Conservation (phyloP, 164 flowering plant species). For the Taxillus chinensis region DNA sequence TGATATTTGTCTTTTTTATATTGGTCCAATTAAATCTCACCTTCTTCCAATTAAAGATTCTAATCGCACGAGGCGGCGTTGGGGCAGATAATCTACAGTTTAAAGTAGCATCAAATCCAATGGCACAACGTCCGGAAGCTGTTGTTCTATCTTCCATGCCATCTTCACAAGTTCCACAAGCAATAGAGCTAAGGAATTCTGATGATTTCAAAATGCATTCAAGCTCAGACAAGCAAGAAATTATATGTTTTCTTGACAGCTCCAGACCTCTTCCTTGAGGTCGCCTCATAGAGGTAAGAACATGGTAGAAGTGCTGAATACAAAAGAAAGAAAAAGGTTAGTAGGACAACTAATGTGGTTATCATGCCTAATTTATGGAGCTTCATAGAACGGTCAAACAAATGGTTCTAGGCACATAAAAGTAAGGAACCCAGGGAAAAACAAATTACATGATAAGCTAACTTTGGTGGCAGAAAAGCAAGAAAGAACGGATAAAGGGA, state of each 20-base stretch:
- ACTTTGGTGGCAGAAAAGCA: no score
- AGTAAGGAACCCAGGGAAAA: no score
- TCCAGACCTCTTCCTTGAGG: constrained; percentile 94
- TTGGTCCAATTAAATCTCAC: constrained; percentile 21
- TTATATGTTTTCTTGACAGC: constrained; percentile 83
- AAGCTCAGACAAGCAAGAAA: constrained; percentile 64
- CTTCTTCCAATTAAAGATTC: constrained; percentile 74
- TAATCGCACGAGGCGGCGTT: constrained; percentile 85
- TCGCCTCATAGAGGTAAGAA: constrained; percentile 61
- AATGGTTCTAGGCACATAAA: no score
- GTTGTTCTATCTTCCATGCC: constrained; percentile 54
- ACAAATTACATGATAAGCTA: no score
- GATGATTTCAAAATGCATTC: constrained; percentile 38
- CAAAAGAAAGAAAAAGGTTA: constrained; percentile 9
- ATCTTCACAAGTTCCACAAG: constrained; percentile 23
- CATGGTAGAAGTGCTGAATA: constrained; percentile 85
- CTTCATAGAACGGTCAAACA: no score
- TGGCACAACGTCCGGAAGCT: constrained; percentile 79
- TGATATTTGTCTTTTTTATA: neutral
- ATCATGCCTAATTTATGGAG: no score
- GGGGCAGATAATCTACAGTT: constrained; percentile 83
- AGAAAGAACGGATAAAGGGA: no score
- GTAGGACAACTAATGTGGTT: neutral
- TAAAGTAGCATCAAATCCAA: constrained; percentile 84
- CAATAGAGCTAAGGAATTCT: constrained; percentile 42